Evolutionary conservation across 352 stramenopile genomes (phyloP), one percentile per base, ranked within the genome.

Genomic region (Phytophthora syringae): DNA sequence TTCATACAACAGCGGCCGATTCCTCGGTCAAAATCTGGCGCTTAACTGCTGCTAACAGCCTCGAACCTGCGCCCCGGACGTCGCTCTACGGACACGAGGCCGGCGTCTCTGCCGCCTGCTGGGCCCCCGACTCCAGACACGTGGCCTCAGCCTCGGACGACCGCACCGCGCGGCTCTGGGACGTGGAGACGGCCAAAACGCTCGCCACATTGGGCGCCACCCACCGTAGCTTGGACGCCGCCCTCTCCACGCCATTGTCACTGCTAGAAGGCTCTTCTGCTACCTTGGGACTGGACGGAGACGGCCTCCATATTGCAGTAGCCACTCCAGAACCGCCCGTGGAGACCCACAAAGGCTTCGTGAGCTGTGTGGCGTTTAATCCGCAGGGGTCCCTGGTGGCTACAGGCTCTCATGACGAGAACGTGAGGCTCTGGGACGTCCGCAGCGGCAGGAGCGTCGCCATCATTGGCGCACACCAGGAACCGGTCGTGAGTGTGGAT

Each of bases 301-400:
- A 70, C 4, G 55, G 32, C 9, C 20, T 40, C 11, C 60, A 59
- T 28, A 77, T 57, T 60, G 74, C 67, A 21, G 70, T 68, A 0
- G 51, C 77, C 9, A 27, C 73, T n/a, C 37, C 73, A 20, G 79
- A 73, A 18, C 43, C 42, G 13, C 53, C 70, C 15, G 90, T 95
- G 36, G 97, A 99, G 78, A 70, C 88, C 44, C 97, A 99, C 79
- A 67, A 83, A 21, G 95, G 94, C 68, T 98, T 97, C 67, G 96
- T 99, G n/a, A 98, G 98, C 77, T 97, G 85, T 60, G 89, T 90
- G 42, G 86, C 90, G 57, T 98, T 99, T 71, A 98, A 98, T 49
- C 94, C 93, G 5, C 90, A 97, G 67, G 82, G 82, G 16, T 98
- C 97, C 70, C 74, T 99, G 30, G 70, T 99, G 25, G 84, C 80